Percentiles rank a stretch among this genome's conserved stretches.
Conservation (phyloP, 2,329 filamentous ascomycete species). For the Epichloe scottii region DNA sequence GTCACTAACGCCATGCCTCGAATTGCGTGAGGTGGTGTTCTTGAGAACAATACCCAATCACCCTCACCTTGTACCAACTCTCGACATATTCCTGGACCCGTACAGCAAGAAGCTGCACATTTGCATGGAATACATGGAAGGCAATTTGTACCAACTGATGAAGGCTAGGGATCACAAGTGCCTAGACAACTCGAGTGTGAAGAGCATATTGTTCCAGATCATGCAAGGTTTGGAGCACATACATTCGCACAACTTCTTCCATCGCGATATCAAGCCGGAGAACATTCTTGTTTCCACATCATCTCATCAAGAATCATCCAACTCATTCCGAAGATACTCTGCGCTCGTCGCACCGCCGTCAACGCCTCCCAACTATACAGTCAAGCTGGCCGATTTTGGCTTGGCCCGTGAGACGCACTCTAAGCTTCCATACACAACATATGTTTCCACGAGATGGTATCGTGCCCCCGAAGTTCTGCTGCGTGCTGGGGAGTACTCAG, state of each 20-base stretch:
- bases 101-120: constrained; percentile 96
- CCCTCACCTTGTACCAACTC: constrained; percentile 84
- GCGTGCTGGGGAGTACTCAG: constrained; percentile 90
- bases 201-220: constrained; percentile 97
- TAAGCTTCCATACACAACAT: constrained; percentile 92
- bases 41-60: constrained; percentile 78
- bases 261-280: constrained; percentile 97
- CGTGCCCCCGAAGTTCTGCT: constrained; percentile 89
- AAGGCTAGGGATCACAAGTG: constrained; percentile 94
- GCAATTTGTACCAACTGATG: constrained; percentile 97
- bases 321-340: constrained; percentile 86
- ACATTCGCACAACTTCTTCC: constrained; percentile 93
- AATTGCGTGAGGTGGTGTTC: constrained; percentile 95
- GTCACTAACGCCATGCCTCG: constrained; percentile 77
- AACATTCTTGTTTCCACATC: constrained; percentile 96
- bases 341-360: constrained; percentile 87
- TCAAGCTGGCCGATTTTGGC: constrained; percentile 98
- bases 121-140: constrained; percentile 99
- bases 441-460: constrained; percentile 97
- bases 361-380: constrained; percentile 84
- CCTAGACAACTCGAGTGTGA: constrained; percentile 80
- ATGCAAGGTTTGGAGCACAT: constrained; percentile 94
- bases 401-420: constrained; percentile 96
- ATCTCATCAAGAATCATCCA: constrained; percentile 65
- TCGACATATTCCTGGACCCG: constrained; percentile 97